Percentiles rank a stretch among this genome's conserved stretches.
These are phyloP conservation scores for Saccharomyces uvarum DNA, from an alignment of 1,139 yeast genomes.

Conservation along the genomic window DNA sequence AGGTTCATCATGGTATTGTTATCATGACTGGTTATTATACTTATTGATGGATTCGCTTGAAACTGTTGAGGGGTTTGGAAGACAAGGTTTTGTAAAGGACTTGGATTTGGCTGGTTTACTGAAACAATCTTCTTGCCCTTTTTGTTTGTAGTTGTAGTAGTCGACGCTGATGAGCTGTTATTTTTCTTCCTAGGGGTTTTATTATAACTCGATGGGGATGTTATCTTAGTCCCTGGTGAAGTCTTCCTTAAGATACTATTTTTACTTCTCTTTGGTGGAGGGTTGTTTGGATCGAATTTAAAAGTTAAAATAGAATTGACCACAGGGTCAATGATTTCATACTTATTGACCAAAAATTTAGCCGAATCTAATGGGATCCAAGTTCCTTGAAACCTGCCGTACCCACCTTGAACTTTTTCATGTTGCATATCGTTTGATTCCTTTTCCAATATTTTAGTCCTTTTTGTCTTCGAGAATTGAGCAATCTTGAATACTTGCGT, in stretches of 20 bases:
- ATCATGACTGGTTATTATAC: constrained; percentile 7
- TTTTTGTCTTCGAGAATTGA: constrained; percentile 73
- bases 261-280: constrained; percentile 45
- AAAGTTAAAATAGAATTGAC: constrained; percentile 47
- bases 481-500: constrained; percentile 87
- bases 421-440: constrained; percentile 82
- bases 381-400: constrained; percentile 91
- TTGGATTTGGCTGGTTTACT: constrained; percentile 25
- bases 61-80: constrained; percentile 29
- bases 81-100: constrained; percentile 29
- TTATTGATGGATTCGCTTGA: constrained; percentile 6
- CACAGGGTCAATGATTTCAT: constrained; percentile 47
- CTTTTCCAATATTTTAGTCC: constrained; percentile 77
- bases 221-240: constrained; percentile 27
- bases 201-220: constrained; percentile 30
- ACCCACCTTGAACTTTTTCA: constrained; percentile 93
- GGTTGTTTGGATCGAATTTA: constrained; percentile 42
- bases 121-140: constrained; percentile 7
- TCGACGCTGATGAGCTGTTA: constrained; percentile 6
- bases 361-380: constrained; percentile 70
- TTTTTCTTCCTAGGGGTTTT: constrained; percentile 32
- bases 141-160: constrained; percentile 21
- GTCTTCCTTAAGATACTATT: constrained; percentile 27
- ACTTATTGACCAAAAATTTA: constrained; percentile 44
- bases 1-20: constrained; percentile 7